Evolutionary conservation across 768 basidiomycete genomes (phyloP).

Genomic region (Mycena galericulata): DNA sequence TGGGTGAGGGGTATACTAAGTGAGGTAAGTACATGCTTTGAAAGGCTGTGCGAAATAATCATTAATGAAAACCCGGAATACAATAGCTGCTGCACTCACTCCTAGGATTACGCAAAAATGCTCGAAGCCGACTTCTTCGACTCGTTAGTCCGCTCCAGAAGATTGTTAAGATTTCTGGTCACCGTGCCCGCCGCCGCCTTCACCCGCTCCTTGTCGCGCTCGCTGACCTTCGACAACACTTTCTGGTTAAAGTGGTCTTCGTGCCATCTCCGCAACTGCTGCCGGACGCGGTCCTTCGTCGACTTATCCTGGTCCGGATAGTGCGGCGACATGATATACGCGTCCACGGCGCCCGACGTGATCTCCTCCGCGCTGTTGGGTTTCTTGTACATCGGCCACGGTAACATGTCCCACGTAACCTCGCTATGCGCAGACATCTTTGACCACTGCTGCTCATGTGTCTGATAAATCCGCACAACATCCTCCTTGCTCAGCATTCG

Average conservation of each 20-base stretch:
- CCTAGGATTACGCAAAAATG: conserved; percentile 30
- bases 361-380: conserved; percentile 72
- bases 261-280: conserved; percentile 82
- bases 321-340: conserved; percentile 71
- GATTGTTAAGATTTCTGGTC: conserved; percentile 76
- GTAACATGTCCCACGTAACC: conserved; percentile 75
- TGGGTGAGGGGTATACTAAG: conserved; percentile 27
- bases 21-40: conserved; percentile 32
- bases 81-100: conserved; percentile 22
- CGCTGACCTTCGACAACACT: conserved; percentile 70
- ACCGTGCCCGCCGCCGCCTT: conserved; percentile 80
- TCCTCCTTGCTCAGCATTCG: conserved; percentile 69
- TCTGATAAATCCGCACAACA: conserved; percentile 64
- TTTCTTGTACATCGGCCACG: conserved; percentile 77
- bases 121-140: conserved; percentile 34
- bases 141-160: conserved; percentile 54
- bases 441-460: conserved; percentile 74
- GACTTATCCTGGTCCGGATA: conserved; percentile 66
- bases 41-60: conserved; percentile 11
- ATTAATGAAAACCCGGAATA: conserved; percentile 10
- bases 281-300: conserved; percentile 79
- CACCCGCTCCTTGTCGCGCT: conserved; percentile 74
- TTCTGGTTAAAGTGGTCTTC: conserved; percentile 86
- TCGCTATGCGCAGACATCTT: conserved; percentile 54
- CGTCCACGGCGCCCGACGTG: conserved; percentile 63